Base-by-base conservation (phyloP, 2,329 filamentous ascomycete genomes). In the Sphaerulina vaccinii region DNA sequence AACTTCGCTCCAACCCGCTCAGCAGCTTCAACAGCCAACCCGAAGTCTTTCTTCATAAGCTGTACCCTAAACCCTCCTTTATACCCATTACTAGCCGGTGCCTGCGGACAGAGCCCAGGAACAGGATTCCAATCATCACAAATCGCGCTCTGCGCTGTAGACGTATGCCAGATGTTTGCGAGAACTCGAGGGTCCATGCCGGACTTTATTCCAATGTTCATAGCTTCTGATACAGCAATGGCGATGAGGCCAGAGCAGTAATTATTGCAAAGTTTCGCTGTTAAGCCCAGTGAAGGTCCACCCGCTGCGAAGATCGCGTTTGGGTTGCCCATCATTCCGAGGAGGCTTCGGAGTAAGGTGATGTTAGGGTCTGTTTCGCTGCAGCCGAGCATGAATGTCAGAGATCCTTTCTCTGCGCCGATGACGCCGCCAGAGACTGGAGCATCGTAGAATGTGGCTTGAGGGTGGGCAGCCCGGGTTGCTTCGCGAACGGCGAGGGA, bases 181-280 rank as follows among this genome's bases (percentile, higher is more conserved):
- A 84, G 68, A 2, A 79, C 73, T 3, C 75, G 65, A 0, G 80
- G 78, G 54, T 83, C 78, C 49, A 84, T 69, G 0, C 81, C 80
- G 5, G 77, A 74, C 1, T 73, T 68, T 70, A 84, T 84, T 0
- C 80, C 80, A 65, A 84, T 80, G 52, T 82, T 77, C 71, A 84
- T 77, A 1, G 80, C 79, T 63, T 84, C 81, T 0, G 78, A 73
- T 37, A 72, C 75, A 0, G 80, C 80, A 47, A 84, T 80, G 5
- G 80, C 76, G 51, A 84, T 83, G 18, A 82, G 68, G 1, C 79
- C 80, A 0, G 76, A 81, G 42, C 78, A 73, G 63, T 84, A 84
- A 59, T 84, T 84, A 62, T 84, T 84, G 49, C 75, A 80, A 5
- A 84, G 67, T 65, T 84, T 84, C 0, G 81, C 79, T 0, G 79